Base-by-base conservation (phyloP, 2,329 filamentous ascomycete genomes). In the Penicillium brasilianum region DNA sequence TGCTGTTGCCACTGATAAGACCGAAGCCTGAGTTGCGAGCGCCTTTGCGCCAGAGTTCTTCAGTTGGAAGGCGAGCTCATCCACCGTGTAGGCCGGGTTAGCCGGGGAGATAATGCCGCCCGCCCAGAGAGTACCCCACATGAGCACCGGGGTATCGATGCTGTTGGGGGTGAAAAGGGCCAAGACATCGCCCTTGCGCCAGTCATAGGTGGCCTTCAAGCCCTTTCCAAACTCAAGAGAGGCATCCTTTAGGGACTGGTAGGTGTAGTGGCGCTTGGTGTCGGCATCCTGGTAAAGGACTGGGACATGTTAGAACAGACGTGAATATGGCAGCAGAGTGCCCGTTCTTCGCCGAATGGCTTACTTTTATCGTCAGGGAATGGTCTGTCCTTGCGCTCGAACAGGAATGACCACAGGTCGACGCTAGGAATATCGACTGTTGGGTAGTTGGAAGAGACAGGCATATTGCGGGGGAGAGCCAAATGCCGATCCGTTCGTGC, bases 41-140 rank as follows among this genome's bases (percentile, higher is more conserved):
- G 84, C 91, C 71, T 88, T 91, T 34, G 92, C 91, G 0, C 86
- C 85, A 0, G 89, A 89, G 76, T 96, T 91, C 69, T 87, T 87
- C 62, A 98, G 84, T 78, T 97, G 93, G 71, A 91, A 93, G 4
- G 90, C 88, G 36, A 97, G 84, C 77, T 98, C 94, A 10, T 92
- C 87, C 13, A 85, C 86, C 0, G 91, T 96, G 78, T 97, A 97
- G 4, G 88, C 87, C 20, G 93, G 93, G 72, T 97, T 97, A 2
- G 92, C 93, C 0, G 93, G 92, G n/a, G 89, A 92, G 11, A 92
- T 80, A 55, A 92, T 81, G 32, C 91, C 93, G 49, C 93, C 93
- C 0, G 92, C 90, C 90, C 92, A 97, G 66, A 90, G 87, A 10
- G 87, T 84, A 30, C 93, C 93, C 82, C 91, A 92, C 76, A 87